Evolutionary conservation across 768 basidiomycete species (phyloP).

Genomic region (Steccherinum ochraceum): DNA sequence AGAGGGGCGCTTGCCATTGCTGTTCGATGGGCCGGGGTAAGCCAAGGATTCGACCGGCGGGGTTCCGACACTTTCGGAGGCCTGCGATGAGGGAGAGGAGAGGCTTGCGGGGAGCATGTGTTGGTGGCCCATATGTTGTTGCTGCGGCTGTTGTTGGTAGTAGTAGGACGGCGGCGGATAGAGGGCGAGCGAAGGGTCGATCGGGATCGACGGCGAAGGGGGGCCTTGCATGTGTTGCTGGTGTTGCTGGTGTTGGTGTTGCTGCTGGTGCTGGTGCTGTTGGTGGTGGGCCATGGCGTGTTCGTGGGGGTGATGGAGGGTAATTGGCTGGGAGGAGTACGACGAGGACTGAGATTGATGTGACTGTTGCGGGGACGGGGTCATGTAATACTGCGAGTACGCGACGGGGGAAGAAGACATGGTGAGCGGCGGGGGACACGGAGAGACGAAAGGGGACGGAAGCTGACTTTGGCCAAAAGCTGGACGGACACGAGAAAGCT

Average conservation of each 20-base stretch:
- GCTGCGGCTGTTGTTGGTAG: slow-evolving; percentile 41
- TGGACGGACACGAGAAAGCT: not conserved
- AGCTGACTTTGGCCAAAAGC: slow-evolving; percentile 11
- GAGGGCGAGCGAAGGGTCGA: slow-evolving; percentile 64
- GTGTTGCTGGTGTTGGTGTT: too few relatives aligned
- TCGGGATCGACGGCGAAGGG: slow-evolving; percentile 17
- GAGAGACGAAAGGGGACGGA: slow-evolving; percentile 2
- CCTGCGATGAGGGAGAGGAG: slow-evolving; percentile 76
- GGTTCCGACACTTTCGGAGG: slow-evolving; percentile 69
- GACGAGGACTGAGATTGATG: slow-evolving; percentile 8
- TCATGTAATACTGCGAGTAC: slow-evolving; percentile 12
- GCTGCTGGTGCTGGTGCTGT: not conserved
- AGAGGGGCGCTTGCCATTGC: slow-evolving; percentile 63
- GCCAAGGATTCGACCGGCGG: slow-evolving; percentile 58
- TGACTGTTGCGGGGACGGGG: slow-evolving; percentile 7
- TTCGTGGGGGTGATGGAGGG: slow-evolving; percentile 14
- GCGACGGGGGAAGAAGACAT: slow-evolving; percentile 11
- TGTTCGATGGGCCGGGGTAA: slow-evolving; percentile 35
- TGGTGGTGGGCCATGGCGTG: slow-evolving; percentile 12
- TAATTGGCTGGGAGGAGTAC: slow-evolving; percentile 16
- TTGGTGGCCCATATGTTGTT: slow-evolving; percentile 45
- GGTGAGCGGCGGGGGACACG: slow-evolving; percentile 3
- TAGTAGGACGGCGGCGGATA: slow-evolving; percentile 55
- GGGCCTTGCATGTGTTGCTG: not conserved
- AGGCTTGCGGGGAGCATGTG: slow-evolving; percentile 51